These are phyloP conservation scores for Xylaria sp. DNA, from an alignment of 2,329 filamentous ascomycete genomes.

Conservation along the genomic window DNA sequence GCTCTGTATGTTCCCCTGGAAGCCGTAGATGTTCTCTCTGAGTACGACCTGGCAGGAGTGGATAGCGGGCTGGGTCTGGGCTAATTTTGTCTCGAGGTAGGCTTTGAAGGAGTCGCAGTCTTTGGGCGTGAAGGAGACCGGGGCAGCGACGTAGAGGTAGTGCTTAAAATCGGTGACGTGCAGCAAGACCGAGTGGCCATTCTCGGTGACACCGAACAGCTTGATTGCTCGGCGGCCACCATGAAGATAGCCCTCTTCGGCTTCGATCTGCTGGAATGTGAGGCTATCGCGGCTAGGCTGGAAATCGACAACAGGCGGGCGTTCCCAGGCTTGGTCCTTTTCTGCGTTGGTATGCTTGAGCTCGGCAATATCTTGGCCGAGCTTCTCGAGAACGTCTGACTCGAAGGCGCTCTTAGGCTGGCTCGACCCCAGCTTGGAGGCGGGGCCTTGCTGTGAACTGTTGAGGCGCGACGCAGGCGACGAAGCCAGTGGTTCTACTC, in stretches of 20 bases:
- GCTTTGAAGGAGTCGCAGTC: conserved; percentile 83
- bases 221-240: conserved; percentile 83
- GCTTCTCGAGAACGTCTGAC: conserved; percentile 91
- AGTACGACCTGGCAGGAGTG: conserved; percentile 84
- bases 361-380: conserved; percentile 90
- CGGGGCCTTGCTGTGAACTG: conserved; percentile 70
- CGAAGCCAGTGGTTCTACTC: conserved; percentile 73
- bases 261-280: conserved; percentile 96
- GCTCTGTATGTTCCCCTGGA: conserved; percentile 90
- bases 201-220: conserved; percentile 88
- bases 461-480: conserved; percentile 68
- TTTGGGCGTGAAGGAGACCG: conserved; percentile 78
- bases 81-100: conserved; percentile 82
- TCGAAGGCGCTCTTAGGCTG: conserved; percentile 93
- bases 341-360: conserved; percentile 89
- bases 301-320: conserved; percentile 65
- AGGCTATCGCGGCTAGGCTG: conserved; percentile 72
- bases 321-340: conserved; percentile 91
- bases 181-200: conserved; percentile 90
- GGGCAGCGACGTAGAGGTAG: conserved; percentile 93
- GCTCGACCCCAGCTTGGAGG: conserved; percentile 74
- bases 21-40: conserved; percentile 92
- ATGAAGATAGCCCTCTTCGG: conserved; percentile 85
- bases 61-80: conserved; percentile 78
- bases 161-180: conserved; percentile 97